phyloP scores from a whole-genome alignment of 768 basidiomycete species.

The Termitomyces sp. region DNA sequence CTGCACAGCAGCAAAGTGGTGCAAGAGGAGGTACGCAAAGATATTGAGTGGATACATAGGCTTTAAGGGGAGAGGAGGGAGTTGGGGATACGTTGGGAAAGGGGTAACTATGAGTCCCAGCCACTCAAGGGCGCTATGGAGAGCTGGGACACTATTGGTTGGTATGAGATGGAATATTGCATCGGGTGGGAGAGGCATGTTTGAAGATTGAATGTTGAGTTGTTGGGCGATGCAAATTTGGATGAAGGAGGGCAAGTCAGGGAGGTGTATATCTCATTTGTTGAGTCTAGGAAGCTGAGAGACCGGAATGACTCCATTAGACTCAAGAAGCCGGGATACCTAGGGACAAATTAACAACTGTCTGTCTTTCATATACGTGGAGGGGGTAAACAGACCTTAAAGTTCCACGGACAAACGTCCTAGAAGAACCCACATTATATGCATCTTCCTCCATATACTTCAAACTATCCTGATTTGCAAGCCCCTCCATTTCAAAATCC shows the following conservation, averaged over 20 bases:
- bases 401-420: conserved; percentile 81
- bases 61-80: conserved; percentile 37
- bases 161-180: conserved; percentile 21
- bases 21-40: conserved; percentile 70
- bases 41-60: conserved; percentile 62
- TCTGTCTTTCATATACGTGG: background rate
- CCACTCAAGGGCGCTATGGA: conserved; percentile 47
- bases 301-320: conserved; percentile 70
- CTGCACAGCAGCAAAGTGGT: conserved; percentile 64
- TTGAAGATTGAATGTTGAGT: conserved; percentile 12
- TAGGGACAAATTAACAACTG: conserved; percentile 19
- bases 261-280: conserved; percentile 28
- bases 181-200: background rate
- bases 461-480: conserved; percentile 83
- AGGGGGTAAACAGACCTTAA: conserved; percentile 47
- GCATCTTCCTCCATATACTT: conserved; percentile 54
- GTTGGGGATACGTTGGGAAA: background rate
- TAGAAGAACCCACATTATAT: conserved; percentile 51
- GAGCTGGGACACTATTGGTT: conserved; percentile 17
- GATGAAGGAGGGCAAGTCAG: conserved; percentile 37
- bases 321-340: conserved; percentile 80
- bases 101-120: conserved; percentile 28
- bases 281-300: conserved; percentile 62
- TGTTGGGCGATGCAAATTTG: conserved; percentile 21
- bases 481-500: conserved; percentile 47